Percentiles rank a stretch among this genome's conserved stretches.
phyloP scores from a whole-genome alignment of 768 basidiomycete species.

The Mrakia frigida region DNA sequence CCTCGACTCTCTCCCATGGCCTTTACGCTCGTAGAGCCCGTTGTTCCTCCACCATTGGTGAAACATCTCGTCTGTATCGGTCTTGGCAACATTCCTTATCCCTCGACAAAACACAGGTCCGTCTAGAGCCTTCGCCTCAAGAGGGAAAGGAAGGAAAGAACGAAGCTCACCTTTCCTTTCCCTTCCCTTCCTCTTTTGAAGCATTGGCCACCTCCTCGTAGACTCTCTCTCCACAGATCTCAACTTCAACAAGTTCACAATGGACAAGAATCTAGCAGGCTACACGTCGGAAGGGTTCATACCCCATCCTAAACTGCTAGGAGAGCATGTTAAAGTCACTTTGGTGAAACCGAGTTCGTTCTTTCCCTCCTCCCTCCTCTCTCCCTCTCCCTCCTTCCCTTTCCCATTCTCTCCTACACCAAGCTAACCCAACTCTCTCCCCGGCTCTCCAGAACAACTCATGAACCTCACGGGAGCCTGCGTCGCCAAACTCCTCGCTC shows the following conservation, averaged over 20 bases:
- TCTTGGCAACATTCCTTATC: slow-evolving; percentile 8
- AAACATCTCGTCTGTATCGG: slow-evolving; percentile 21
- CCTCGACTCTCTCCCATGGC: background rate
- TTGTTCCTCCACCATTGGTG: background rate
- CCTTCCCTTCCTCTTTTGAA: background rate
- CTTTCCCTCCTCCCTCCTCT: background rate
- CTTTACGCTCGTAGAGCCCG: background rate
- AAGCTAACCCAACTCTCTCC: background rate
- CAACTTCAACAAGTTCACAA: background rate
- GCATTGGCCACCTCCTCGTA: slow-evolving; percentile 10
- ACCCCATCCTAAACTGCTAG: background rate
- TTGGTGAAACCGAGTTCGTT: background rate
- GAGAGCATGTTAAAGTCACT: slow-evolving; percentile 14
- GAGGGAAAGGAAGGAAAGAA: background rate
- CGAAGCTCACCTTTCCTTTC: background rate
- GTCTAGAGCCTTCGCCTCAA: background rate
- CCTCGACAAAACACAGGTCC: slow-evolving; percentile 1
- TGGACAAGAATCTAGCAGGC: background rate
- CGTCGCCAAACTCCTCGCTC: background rate
- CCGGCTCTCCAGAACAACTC: background rate
- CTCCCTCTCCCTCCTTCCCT: background rate
- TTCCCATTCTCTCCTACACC: too few relatives aligned
- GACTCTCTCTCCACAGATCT: background rate
- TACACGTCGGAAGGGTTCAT: background rate
- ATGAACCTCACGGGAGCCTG: slow-evolving; percentile 16